Percentiles rank a stretch among this genome's conserved stretches.
Conservation (phyloP, 2,329 filamentous ascomycete species). For the Talaromyces sp. region DNA sequence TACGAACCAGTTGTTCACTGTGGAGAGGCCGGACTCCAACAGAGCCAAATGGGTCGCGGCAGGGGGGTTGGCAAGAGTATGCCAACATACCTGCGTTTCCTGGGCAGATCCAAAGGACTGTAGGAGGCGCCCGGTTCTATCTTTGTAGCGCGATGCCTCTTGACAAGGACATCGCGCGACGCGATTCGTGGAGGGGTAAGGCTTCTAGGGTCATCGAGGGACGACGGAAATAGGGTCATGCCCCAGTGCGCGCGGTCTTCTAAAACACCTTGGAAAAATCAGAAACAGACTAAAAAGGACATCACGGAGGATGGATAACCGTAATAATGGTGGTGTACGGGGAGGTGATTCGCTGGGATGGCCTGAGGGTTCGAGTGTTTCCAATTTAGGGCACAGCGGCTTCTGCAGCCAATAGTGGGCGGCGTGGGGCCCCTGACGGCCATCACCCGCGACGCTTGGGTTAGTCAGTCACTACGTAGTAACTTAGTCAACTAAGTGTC, state of each 20-base stretch:
- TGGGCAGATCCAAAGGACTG: constrained; percentile 7
- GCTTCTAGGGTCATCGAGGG: constrained; percentile 1
- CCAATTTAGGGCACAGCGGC: constrained; percentile 15
- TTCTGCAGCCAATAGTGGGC: constrained; percentile 14
- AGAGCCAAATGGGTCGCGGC: constrained; percentile 18
- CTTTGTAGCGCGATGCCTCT: constrained; percentile 5
- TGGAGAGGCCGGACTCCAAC: constrained; percentile 19
- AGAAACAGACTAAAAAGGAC: background rate
- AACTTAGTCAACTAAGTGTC: background rate
- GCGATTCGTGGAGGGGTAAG: constrained; percentile 8
- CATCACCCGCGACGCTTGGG: constrained; percentile 13
- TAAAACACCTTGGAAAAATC: constrained; percentile 5
- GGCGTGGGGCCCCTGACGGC: background rate
- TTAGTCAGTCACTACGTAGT: background rate
- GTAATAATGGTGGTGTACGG: background rate
- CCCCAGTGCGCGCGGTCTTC: background rate
- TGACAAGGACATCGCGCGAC: background rate
- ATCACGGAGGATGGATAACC: background rate
- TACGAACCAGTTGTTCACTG: constrained; percentile 21
- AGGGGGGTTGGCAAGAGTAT: constrained; percentile 15
- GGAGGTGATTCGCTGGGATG: constrained; percentile 2
- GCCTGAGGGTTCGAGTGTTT: constrained; percentile 3
- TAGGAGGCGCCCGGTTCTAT: constrained; percentile 11
- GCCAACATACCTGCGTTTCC: constrained; percentile 8
- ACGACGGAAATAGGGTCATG: constrained; percentile 7